Evolutionary conservation across 768 basidiomycete genomes (phyloP).

Genomic region (Podaxis sp.): DNA sequence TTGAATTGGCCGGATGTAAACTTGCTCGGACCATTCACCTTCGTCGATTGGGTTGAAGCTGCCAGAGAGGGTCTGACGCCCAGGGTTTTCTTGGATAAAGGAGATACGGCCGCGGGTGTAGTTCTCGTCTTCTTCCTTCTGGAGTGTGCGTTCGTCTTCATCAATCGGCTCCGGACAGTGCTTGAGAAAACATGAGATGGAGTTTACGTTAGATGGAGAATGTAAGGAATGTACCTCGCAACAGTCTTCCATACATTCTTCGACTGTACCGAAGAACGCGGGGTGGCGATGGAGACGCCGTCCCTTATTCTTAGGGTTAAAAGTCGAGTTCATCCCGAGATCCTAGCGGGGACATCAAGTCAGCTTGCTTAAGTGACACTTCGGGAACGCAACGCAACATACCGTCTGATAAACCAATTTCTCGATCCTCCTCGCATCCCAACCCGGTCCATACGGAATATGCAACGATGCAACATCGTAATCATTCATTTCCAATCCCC

Average conservation of each 20-base stretch:
- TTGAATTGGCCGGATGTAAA: constrained; percentile 53
- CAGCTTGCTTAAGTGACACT: not conserved
- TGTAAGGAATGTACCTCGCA: constrained; percentile 43
- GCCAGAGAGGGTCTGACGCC: constrained; percentile 58
- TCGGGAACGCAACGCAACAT: constrained; percentile 15
- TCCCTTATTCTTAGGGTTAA: constrained; percentile 61
- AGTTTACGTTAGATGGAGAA: not conserved
- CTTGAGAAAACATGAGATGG: constrained; percentile 25
- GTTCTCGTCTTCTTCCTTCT: constrained; percentile 49
- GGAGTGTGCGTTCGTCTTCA: constrained; percentile 52
- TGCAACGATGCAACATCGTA: constrained; percentile 55
- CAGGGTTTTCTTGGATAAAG: constrained; percentile 60
- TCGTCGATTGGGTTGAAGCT: constrained; percentile 67
- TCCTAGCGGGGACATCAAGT: constrained; percentile 30
- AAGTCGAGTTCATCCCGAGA: constrained; percentile 60
- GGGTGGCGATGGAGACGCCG: constrained; percentile 60
- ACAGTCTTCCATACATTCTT: constrained; percentile 59
- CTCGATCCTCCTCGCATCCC: constrained; percentile 54
- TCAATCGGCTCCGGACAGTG: constrained; percentile 53
- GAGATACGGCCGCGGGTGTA: constrained; percentile 54
- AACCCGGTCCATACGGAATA: constrained; percentile 61
- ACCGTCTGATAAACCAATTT: constrained; percentile 59
- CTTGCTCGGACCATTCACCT: constrained; percentile 63
- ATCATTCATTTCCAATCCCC: constrained; percentile 52
- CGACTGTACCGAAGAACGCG: constrained; percentile 58